Percentiles rank a stretch among this genome's conserved stretches.
These are phyloP conservation scores for Limnomonas spitsbergensis DNA, from an alignment of 139 green algal genomes.

Conservation along the genomic window DNA sequence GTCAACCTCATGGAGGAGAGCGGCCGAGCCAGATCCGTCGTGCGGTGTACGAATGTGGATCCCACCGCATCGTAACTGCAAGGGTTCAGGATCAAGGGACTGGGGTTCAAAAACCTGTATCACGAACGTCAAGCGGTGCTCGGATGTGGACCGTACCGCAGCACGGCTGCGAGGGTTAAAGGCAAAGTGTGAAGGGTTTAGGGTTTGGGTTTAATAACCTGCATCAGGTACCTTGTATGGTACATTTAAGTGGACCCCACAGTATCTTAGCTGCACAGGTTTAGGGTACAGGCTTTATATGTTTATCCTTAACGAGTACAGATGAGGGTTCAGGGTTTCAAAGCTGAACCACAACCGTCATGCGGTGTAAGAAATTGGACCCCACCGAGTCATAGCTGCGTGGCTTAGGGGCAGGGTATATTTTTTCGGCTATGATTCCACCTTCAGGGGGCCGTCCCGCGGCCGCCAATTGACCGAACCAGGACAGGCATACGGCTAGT, in stretches of 20 bases:
- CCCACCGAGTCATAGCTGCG: no score
- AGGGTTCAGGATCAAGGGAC: not conserved
- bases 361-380: not conserved
- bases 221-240: not conserved
- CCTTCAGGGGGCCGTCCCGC: no score
- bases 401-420: no score
- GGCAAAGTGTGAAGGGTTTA: no score
- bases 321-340: no score
- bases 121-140: not conserved
- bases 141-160: not conserved
- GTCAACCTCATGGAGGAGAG: constrained; percentile 21
- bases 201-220: no score
- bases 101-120: not conserved
- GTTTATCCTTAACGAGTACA: no score
- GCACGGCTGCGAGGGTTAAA: no score
- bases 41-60: constrained; percentile 24
- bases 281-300: no score
- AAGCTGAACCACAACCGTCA: not conserved
- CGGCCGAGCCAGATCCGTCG: not conserved
- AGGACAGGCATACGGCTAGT: no score
- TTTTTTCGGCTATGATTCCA: no score
- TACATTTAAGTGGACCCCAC: constrained; percentile 28
- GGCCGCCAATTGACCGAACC: no score
- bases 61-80: constrained; percentile 31
- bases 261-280: constrained; percentile 24